These are phyloP conservation scores for Barbarea vulgaris DNA, from an alignment of 345 rosid species.

Conservation along the genomic window DNA sequence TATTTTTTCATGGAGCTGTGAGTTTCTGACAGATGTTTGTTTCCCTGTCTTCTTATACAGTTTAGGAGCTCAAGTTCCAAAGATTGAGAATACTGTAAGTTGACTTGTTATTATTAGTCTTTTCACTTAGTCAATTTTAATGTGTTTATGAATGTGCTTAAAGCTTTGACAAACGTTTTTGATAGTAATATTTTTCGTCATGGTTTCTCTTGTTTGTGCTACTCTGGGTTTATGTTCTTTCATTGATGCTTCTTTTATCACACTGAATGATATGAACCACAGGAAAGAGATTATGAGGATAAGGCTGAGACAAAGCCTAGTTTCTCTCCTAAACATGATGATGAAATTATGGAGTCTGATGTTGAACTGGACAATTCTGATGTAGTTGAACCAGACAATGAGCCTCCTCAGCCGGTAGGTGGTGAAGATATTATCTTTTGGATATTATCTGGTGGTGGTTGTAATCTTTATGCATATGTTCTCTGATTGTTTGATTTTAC, in stretches of 20 bases:
- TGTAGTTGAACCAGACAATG: conserved; percentile 71
- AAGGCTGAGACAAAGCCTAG: conserved; percentile 47
- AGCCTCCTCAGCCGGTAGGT: conserved; percentile 68
- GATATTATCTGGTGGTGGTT: background rate
- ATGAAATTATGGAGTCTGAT: conserved; percentile 70
- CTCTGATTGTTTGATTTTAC: conserved; percentile 10
- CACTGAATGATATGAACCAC: conserved; percentile 14
- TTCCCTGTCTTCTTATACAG: conserved; percentile 42
- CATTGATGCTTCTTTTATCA: background rate
- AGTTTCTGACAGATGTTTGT: conserved; percentile 26
- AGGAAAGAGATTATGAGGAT: conserved; percentile 54
- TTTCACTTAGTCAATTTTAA: conserved; percentile 17
- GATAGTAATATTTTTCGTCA: background rate
- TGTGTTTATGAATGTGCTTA: background rate
- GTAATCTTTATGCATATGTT: background rate
- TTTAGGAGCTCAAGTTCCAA: conserved; percentile 73
- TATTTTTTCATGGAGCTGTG: no score
- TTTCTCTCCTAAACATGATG: conserved; percentile 46
- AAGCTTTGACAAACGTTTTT: background rate
- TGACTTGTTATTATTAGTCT: background rate
- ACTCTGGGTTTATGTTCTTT: background rate
- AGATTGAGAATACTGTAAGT: conserved; percentile 53
- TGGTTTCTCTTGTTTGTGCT: background rate
- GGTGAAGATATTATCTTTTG: conserved; percentile 3
- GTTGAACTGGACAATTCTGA: conserved; percentile 71